Percentiles rank a stretch among this genome's conserved stretches.
Evolutionary conservation across 2,329 filamentous ascomycete species (phyloP).

Genomic region (Incumbomyces lentus): DNA sequence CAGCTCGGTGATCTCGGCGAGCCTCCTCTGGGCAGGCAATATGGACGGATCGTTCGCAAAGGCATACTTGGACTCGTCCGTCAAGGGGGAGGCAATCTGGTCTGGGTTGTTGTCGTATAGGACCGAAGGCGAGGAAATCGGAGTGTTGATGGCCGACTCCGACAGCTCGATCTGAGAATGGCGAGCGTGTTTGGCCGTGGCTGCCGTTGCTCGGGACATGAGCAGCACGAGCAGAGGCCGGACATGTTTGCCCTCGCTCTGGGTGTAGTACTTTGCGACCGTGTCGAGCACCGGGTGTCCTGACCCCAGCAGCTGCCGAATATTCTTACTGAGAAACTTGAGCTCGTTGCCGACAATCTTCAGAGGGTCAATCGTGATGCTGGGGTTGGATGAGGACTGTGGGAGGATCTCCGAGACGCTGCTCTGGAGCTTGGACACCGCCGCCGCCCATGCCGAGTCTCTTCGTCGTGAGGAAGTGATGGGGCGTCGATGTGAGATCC

Average conservation of each 20-base stretch:
- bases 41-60: constrained; percentile 47
- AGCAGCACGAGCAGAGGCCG: constrained; percentile 88
- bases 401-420: constrained; percentile 34
- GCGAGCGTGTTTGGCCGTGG: constrained; percentile 55
- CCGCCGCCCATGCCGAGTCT: constrained; percentile 32
- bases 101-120: constrained; percentile 78
- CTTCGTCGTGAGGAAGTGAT: constrained; percentile 3
- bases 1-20: constrained; percentile 93
- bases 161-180: constrained; percentile 21
- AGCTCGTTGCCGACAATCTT: constrained; percentile 90
- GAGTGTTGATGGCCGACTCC: constrained; percentile 42
- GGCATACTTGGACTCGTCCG: constrained; percentile 36
- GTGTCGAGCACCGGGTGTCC: constrained; percentile 90
- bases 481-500: not conserved
- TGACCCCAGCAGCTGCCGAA: constrained; percentile 82
- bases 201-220: constrained; percentile 88
- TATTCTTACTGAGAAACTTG: constrained; percentile 89
- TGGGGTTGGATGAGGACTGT: constrained; percentile 30
- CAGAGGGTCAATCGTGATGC: constrained; percentile 74
- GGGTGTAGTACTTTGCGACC: constrained; percentile 95
- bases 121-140: constrained; percentile 50
- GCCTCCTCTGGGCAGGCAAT: constrained; percentile 79
- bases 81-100: constrained; percentile 42
- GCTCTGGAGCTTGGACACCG: constrained; percentile 43
- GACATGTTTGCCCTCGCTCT: constrained; percentile 92